A percentile compares a stretch with the other conserved stretches of the same genome.
Evolutionary conservation across 2,329 filamentous ascomycete species (phyloP).

Genomic region (Phaeosphaeria sp.): DNA sequence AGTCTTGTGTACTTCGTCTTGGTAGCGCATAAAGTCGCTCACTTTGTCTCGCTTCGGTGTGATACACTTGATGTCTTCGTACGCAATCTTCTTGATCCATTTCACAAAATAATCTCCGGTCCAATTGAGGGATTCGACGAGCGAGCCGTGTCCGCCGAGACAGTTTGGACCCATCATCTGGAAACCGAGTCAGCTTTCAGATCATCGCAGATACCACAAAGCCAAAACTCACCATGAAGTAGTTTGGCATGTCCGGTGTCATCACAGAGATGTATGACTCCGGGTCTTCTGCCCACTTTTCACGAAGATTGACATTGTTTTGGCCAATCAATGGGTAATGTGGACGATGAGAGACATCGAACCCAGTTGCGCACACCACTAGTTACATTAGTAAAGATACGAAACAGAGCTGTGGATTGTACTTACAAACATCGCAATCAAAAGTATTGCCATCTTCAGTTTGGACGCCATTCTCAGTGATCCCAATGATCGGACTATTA

Average conservation of each 20-base stretch:
- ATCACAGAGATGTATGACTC: conserved; percentile 43
- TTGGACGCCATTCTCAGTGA: conserved; percentile 47
- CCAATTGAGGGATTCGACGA: neutral
- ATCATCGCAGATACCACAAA: no score
- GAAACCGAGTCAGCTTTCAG: no score
- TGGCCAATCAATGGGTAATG: conserved; percentile 47
- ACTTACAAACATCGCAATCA: conserved; percentile 52
- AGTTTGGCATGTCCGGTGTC: neutral
- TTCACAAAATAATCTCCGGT: no score
- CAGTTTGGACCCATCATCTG: neutral
- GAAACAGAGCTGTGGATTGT: no score
- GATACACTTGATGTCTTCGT: neutral
- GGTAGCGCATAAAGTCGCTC: neutral
- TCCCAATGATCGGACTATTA: conserved; percentile 47
- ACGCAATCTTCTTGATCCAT: no score
- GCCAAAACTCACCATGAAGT: no score
- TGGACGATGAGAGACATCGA: conserved; percentile 39
- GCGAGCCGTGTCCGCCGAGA: neutral
- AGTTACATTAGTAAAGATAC: no score
- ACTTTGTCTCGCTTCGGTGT: no score
- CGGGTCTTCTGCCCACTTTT: conserved; percentile 42
- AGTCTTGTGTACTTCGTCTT: neutral
- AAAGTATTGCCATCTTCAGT: conserved; percentile 47
- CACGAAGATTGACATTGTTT: conserved; percentile 44
- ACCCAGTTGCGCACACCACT: conserved; percentile 15